Conservation (phyloP, 1,284 basidiomycete genomes). For the Papiliotrema nemorosa region DNA sequence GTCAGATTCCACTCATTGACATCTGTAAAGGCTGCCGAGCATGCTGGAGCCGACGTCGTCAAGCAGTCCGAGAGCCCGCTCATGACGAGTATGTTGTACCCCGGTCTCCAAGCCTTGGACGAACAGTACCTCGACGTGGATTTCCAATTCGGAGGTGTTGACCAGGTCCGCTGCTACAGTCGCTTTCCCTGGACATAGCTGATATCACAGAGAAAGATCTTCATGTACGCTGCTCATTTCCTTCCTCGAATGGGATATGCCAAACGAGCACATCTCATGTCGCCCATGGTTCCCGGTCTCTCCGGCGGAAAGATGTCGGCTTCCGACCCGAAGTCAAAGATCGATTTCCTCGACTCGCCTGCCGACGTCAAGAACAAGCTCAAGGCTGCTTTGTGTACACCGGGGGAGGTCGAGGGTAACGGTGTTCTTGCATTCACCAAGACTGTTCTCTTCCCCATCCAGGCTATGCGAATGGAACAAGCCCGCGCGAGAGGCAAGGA, state of each 20-base stretch:
- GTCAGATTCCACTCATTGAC: conserved; percentile 73
- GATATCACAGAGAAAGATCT: conserved; percentile 81
- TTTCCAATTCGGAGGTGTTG: conserved; percentile 97
- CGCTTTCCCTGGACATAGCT: not conserved
- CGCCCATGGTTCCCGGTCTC: conserved; percentile 95
- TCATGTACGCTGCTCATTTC: conserved; percentile 94
- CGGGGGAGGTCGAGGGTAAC: conserved; percentile 86
- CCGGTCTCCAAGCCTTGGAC: conserved; percentile 92
- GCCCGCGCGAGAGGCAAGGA: conserved; percentile 35
- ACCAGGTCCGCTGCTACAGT: conserved; percentile 64
- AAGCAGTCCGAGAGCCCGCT: conserved; percentile 94
- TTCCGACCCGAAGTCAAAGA: conserved; percentile 94
- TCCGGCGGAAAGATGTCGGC: conserved; percentile 97
- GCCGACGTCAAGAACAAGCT: conserved; percentile 84
- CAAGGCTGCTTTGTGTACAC: conserved; percentile 88
- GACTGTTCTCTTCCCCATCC: conserved; percentile 86
- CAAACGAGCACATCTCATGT: conserved; percentile 98
- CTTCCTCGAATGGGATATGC: conserved; percentile 88
- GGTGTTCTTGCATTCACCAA: conserved; percentile 86
- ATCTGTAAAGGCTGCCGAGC: conserved; percentile 90
- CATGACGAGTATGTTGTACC: conserved; percentile 89
- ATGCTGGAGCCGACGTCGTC: conserved; percentile 98
- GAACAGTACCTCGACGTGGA: conserved; percentile 95
- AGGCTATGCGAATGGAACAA: conserved; percentile 65
- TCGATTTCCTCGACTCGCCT: conserved; percentile 91